phyloP scores from a whole-genome alignment of 352 stramenopile species.

The Phytophthora hibernalis region DNA sequence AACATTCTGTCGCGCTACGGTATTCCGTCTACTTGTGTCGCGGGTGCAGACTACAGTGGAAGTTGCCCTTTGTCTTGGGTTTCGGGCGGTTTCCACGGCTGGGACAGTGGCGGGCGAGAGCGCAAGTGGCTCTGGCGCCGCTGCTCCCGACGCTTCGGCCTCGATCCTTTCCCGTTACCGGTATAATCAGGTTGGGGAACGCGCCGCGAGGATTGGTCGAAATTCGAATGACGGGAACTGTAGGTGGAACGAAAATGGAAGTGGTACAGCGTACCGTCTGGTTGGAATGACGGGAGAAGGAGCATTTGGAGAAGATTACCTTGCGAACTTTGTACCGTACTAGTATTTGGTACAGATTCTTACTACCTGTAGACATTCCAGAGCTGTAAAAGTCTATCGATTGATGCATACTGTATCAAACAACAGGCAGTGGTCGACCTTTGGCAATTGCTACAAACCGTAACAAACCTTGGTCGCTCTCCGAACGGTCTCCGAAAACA shows the following conservation, averaged over 20 bases:
- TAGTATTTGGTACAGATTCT: no score
- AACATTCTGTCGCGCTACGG: constrained; percentile 43
- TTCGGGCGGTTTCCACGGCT: constrained; percentile 9
- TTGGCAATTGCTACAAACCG: no score
- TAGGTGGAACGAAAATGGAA: background rate
- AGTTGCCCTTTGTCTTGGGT: background rate
- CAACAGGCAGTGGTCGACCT: no score
- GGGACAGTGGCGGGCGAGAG: constrained; percentile 20
- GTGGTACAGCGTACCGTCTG: background rate
- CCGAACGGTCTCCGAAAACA: constrained; percentile 13
- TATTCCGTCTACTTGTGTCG: background rate
- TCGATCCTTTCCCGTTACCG: constrained; percentile 24
- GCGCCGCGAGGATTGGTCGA: background rate
- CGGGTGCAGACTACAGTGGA: background rate
- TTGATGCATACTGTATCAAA: no score
- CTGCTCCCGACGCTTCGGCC: constrained; percentile 40
- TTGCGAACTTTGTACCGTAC: no score
- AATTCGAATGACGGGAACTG: background rate
- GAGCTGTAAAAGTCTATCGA: no score
- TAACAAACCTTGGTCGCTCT: no score
- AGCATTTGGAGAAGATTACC: no score
- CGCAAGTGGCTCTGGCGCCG: constrained; percentile 25
- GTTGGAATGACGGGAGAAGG: no score
- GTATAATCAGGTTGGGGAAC: background rate
- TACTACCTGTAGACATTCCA: no score